Evolutionary conservation across 2,329 filamentous ascomycete genomes (phyloP).

Genomic region (Tolypocladium cylindrosporum): DNA sequence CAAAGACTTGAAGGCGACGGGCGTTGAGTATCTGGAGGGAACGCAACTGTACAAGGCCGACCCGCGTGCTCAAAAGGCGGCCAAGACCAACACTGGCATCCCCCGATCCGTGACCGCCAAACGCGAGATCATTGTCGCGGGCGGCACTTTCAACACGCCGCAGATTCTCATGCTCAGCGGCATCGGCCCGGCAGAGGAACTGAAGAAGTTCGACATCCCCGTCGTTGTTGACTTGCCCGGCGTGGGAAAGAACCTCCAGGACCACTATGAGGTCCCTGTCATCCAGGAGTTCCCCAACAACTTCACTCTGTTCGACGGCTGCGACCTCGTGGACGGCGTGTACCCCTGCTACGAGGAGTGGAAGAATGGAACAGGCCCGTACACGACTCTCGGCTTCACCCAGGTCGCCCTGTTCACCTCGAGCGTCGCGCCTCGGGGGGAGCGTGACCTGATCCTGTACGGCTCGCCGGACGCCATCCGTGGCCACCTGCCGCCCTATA

Average conservation of each 20-base stretch:
- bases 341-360: not conserved
- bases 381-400: not conserved
- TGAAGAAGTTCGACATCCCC: slow-evolving; percentile 32
- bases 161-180: slow-evolving; percentile 42
- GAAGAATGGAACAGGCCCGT: not conserved
- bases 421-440: not conserved
- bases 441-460: slow-evolving; percentile 1
- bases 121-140: slow-evolving; percentile 38
- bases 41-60: slow-evolving; percentile 13
- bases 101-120: slow-evolving; percentile 14
- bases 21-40: slow-evolving; percentile 21
- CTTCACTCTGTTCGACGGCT: not conserved
- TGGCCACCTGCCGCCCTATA: not conserved
- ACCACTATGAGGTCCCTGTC: slow-evolving; percentile 32
- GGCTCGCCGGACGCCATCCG: not conserved
- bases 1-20: slow-evolving; percentile 19
- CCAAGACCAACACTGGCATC: slow-evolving; percentile 1
- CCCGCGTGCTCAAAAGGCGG: slow-evolving; percentile 6
- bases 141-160: slow-evolving; percentile 39
- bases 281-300: slow-evolving; percentile 17
- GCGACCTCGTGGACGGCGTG: not conserved
- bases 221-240: slow-evolving; percentile 38
- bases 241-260: slow-evolving; percentile 49
- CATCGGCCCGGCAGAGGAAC: slow-evolving; percentile 31
- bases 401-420: not conserved